Evolutionary conservation across 495 filamentous ascomycete genomes (phyloP).

Genomic region (Darksidea phi): DNA sequence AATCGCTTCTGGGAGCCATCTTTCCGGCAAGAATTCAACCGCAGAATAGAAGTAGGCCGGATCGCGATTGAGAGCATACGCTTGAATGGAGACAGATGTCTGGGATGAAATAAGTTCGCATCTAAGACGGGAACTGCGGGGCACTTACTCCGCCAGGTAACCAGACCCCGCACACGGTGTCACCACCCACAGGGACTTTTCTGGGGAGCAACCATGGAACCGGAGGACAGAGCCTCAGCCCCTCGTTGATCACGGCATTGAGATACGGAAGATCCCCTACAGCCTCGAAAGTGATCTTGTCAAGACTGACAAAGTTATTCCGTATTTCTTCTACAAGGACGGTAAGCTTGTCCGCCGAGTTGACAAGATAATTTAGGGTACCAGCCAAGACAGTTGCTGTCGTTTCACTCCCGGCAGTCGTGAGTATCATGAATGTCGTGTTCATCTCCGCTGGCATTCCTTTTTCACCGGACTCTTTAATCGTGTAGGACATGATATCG

Average conservation of each 20-base stretch:
- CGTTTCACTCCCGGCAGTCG: constrained; percentile 30
- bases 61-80: neutral
- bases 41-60: neutral
- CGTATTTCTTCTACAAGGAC: constrained; percentile 16
- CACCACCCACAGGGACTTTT: constrained; percentile 1
- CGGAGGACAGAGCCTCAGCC: constrained; percentile 20
- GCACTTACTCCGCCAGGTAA: neutral
- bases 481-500: constrained; percentile 44
- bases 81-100: neutral
- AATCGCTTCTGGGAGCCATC: neutral
- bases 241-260: constrained; percentile 19
- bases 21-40: neutral
- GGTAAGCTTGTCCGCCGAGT: neutral
- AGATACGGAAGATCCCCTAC: constrained; percentile 25
- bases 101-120: neutral
- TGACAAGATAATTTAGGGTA: constrained; percentile 5
- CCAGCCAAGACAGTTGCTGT: constrained; percentile 17
- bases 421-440: neutral
- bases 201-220: constrained; percentile 2
- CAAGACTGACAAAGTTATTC: neutral
- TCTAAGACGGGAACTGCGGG: too few species aligned
- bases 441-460: constrained; percentile 12
- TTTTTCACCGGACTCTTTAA: constrained; percentile 26
- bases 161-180: neutral
- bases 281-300: constrained; percentile 9